Evolutionary conservation across 169 alveolate species (phyloP).

Genomic region (Theileria annulata): DNA sequence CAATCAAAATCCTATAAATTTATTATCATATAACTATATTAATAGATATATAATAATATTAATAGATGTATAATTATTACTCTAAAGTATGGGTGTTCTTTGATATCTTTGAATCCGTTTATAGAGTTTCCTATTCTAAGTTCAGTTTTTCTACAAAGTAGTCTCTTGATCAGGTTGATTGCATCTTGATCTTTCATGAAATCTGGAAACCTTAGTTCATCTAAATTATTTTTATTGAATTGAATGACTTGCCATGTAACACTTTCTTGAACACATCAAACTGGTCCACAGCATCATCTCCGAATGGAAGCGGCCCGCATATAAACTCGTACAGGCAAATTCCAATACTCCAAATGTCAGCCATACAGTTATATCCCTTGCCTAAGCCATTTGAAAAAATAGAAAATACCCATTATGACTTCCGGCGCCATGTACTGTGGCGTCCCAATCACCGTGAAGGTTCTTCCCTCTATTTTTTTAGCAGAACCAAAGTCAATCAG

Average conservation of each 20-base stretch:
- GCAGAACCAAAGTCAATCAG: conserved; percentile 96
- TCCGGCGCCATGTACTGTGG: conserved; percentile 97
- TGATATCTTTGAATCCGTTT: conserved; percentile 86
- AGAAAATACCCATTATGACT: conserved; percentile 82
- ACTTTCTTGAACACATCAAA: conserved; percentile 90
- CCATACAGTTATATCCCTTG: conserved; percentile 94
- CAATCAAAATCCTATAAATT: conserved; percentile 77
- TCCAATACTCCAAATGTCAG: conserved; percentile 98
- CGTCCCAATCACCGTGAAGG: conserved; percentile 93
- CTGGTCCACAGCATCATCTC: conserved; percentile 94
- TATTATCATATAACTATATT: not conserved
- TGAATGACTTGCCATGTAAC: conserved; percentile 75
- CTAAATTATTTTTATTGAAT: conserved; percentile 61
- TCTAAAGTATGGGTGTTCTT: conserved; percentile 78
- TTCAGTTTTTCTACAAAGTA: conserved; percentile 88
- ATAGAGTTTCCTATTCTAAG: conserved; percentile 89
- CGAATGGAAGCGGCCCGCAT: conserved; percentile 98
- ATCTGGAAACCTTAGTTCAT: conserved; percentile 65
- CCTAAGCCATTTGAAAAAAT: conserved; percentile 69
- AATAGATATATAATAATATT: not conserved
- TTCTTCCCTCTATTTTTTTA: conserved; percentile 87
- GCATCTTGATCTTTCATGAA: conserved; percentile 85
- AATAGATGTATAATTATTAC: conserved; percentile 14
- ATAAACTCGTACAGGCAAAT: conserved; percentile 96
- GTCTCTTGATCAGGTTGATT: conserved; percentile 83